Evolutionary conservation across 2,329 filamentous ascomycete genomes (phyloP), one percentile per base, ranked within the genome.

Genomic region (Huntiella decipiens): DNA sequence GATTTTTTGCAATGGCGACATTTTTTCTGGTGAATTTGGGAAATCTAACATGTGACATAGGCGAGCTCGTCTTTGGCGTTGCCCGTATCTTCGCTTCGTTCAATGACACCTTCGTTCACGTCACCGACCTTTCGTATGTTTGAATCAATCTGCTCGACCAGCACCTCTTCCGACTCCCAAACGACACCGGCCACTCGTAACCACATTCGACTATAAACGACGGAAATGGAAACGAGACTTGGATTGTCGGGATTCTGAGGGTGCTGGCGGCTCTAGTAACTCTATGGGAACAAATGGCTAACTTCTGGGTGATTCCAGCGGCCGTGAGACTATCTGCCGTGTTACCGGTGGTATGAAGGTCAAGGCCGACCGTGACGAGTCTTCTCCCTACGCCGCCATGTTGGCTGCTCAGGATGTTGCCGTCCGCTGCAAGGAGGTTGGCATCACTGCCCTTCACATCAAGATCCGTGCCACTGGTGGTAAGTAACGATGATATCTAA

Each of bases 341-440:
- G 88, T 98, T 59, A 98, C 92, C 61, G 91, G 92, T 74, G 92
- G 92, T 65, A 98, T 98, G 91, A 98, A 98, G 79, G 91, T 98
- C 79, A 98, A 98, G 82, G 87, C 87, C 69, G 87, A 98, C 65
- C 88, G 91, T 77, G 91, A 98, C 73, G 91, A 98, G 77, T 96
- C 88, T 62, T 96, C 91, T 58, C 91, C 91, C 61, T 98, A 98
- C 77, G 91, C 91, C 62, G 91, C 91, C 71, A 98, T 98, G 91
- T 87, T 98, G 83, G 91, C 91, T 71, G 91, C 91, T 56, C 91
- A 98, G 77, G 87, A 94, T 67, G 86, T 93, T 64, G 91, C 91
- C 61, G 72, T 76, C 66, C 85, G 91, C 70, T 77, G 73, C 72
- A 76, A 77, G 71, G 73, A 77, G 66, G 66, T 77, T 50, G 73